Base-by-base conservation (phyloP, 2,329 filamentous ascomycete genomes). In the Fusarium phyllophilum region DNA sequence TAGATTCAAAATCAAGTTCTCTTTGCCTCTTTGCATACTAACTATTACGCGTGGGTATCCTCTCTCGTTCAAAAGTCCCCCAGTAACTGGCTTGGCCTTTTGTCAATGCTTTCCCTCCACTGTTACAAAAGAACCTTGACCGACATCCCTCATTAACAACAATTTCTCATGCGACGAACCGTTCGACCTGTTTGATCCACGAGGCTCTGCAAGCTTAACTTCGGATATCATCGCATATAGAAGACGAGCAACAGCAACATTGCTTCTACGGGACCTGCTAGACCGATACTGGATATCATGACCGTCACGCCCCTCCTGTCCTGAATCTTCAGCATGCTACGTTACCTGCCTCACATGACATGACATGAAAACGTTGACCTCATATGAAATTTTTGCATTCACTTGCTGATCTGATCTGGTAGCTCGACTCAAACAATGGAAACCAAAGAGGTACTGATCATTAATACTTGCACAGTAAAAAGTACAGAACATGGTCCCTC, bases 401-500 rank as follows among this genome's bases (percentile, higher is more conserved):
- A 70, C 63, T 65, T 63, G 54, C 67, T 55, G 51, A 61, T 67
- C 69, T 54, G 48, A 61, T 67, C 48, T 48, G 52, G 51, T 33
- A 73, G 51, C 59, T 62, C 60, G 26, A 46, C 41, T 46, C 39
- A 29, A 38, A 54, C 14, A 17, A 60, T 64, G 55, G 61, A 77
- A 71, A 68, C 70, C 60, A 76, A 67, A 68, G 59, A 75, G 56
- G 57, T 68, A 68, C 75, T 74, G 63, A 72, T 72, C 36, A 67
- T 75, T 73, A 74, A 69, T 71, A 75, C 71, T 71, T 71, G 65
- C 62, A 76, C 74, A 77, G 73, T 77, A 77, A 72, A 78, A 72
- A 62, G 68, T 77, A 78, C 77, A 78, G 63, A 74, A 74, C 63
- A 73, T 75, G 68, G 64, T 72, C 59, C 66, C 68, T 70, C 62